Conservation (phyloP, 1,284 basidiomycete species). For the Ceratobasidium sp. region DNA sequence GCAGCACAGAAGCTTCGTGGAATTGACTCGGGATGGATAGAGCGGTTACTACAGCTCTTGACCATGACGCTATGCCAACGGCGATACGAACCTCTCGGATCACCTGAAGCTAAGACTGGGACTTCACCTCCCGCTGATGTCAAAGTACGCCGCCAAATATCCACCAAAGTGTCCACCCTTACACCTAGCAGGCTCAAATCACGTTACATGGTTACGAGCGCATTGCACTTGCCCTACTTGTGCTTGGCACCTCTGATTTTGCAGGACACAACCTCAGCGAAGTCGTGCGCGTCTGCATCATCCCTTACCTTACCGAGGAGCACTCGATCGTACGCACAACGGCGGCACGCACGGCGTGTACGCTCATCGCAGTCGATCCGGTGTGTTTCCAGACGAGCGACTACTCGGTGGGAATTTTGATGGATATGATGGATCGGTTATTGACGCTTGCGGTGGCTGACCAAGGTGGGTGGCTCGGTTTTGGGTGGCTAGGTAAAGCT, state of each 20-base stretch:
- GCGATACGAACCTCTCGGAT: constrained; percentile 25
- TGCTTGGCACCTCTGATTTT: constrained; percentile 27
- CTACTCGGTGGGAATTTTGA: constrained; percentile 29
- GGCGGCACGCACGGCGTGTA: constrained; percentile 18
- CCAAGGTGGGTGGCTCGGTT: constrained; percentile 32
- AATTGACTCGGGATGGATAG: no score
- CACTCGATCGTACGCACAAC: constrained; percentile 13
- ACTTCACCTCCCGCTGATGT: constrained; percentile 14
- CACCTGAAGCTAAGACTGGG: constrained; percentile 27
- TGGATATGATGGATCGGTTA: constrained; percentile 27
- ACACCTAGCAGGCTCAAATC: not conserved
- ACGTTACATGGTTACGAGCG: constrained; percentile 13
- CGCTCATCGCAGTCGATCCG: constrained; percentile 22
- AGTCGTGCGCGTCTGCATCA: constrained; percentile 27
- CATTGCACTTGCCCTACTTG: constrained; percentile 12
- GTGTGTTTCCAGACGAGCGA: constrained; percentile 34
- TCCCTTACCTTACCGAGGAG: constrained; percentile 20
- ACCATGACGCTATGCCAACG: constrained; percentile 24
- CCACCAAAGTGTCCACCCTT: not conserved
- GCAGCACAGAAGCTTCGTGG: no score
- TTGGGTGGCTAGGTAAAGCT: not conserved
- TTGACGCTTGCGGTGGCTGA: constrained; percentile 32
- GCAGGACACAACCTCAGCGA: constrained; percentile 25
- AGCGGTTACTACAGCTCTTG: constrained; percentile 21
- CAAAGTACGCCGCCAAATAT: not conserved